Conservation (phyloP, 306 rosid species). For the Inga leiocalycina region DNA sequence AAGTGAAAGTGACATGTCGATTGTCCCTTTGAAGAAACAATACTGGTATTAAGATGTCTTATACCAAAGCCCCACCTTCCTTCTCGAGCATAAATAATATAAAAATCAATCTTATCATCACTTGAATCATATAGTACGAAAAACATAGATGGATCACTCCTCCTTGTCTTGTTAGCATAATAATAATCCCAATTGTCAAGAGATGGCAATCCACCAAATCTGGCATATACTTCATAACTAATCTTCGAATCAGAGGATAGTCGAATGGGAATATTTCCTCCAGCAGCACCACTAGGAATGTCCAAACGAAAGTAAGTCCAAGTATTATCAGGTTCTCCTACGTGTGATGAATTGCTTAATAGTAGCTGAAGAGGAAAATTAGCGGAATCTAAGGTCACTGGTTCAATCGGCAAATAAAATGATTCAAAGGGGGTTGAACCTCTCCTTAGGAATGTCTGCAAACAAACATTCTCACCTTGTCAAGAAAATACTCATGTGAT, state of each 20-base stretch:
- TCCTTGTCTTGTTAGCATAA: conserved; percentile 76
- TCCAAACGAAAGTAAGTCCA: conserved; percentile 87
- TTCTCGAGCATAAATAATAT: too few species aligned
- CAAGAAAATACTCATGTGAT: conserved; percentile 42
- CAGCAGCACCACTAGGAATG: conserved; percentile 89
- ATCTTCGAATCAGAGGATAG: conserved; percentile 60
- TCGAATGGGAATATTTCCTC: conserved; percentile 73
- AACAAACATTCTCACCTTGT: conserved; percentile 61
- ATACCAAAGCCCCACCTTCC: too few species aligned
- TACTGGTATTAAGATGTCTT: too few species aligned
- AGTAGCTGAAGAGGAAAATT: conserved; percentile 81
- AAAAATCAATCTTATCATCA: too few species aligned
- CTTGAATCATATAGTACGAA: conserved; percentile 72
- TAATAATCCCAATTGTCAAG: conserved; percentile 78
- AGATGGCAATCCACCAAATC: conserved; percentile 91
- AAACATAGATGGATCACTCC: conserved; percentile 73
- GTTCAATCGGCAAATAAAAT: conserved; percentile 75
- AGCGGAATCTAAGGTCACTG: conserved; percentile 42
- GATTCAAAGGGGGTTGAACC: conserved; percentile 70
- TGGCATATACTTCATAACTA: conserved; percentile 74
- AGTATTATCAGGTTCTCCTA: conserved; percentile 46
- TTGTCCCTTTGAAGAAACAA: conserved; percentile 52
- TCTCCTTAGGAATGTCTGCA: conserved; percentile 83
- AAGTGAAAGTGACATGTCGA: conserved; percentile 76
- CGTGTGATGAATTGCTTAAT: conserved; percentile 53